phyloP scores from a whole-genome alignment of 225 moss, liverwort and hornwort species.

The Climacium dendroides region DNA sequence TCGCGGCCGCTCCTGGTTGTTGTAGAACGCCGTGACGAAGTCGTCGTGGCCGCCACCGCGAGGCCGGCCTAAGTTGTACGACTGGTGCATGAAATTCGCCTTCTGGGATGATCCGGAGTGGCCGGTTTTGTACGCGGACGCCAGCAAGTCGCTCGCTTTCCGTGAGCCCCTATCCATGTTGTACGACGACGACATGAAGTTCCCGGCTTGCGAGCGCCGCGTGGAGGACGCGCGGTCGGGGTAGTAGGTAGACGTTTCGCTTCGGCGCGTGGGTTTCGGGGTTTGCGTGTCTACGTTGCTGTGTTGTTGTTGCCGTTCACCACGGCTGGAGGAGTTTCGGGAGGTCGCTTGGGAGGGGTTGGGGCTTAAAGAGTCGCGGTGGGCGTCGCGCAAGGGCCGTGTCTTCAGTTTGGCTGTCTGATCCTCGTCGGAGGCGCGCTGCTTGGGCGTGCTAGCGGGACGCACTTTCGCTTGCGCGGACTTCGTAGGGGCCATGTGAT shows the following conservation, averaged over 20 bases:
- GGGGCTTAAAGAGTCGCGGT: constrained; percentile 7
- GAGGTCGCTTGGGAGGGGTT: constrained; percentile 20
- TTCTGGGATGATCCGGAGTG: background rate
- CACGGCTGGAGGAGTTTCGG: background rate
- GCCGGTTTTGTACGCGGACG: constrained; percentile 17
- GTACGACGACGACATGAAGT: constrained; percentile 33
- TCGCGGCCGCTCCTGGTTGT: constrained; percentile 22
- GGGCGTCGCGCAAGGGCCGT: constrained; percentile 27
- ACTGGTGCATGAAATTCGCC: constrained; percentile 15
- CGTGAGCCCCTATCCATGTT: constrained; percentile 24
- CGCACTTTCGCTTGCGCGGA: constrained; percentile 81
- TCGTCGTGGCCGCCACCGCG: constrained; percentile 4
- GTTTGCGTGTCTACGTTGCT: background rate
- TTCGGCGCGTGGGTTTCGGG: background rate
- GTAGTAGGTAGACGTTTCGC: background rate
- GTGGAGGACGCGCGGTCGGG: constrained; percentile 6
- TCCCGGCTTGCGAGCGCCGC: constrained; percentile 12
- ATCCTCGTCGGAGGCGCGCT: constrained; percentile 41
- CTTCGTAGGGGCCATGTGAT: constrained; percentile 90
- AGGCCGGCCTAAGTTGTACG: constrained; percentile 14
- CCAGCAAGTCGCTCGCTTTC: constrained; percentile 28
- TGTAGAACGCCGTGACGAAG: background rate
- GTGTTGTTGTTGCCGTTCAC: background rate
- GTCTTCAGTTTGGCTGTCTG: constrained; percentile 16
- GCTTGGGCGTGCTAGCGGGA: constrained; percentile 56